These are phyloP conservation scores for Botryotinia convoluta DNA, from an alignment of 2,329 filamentous ascomycete genomes.

Conservation along the genomic window DNA sequence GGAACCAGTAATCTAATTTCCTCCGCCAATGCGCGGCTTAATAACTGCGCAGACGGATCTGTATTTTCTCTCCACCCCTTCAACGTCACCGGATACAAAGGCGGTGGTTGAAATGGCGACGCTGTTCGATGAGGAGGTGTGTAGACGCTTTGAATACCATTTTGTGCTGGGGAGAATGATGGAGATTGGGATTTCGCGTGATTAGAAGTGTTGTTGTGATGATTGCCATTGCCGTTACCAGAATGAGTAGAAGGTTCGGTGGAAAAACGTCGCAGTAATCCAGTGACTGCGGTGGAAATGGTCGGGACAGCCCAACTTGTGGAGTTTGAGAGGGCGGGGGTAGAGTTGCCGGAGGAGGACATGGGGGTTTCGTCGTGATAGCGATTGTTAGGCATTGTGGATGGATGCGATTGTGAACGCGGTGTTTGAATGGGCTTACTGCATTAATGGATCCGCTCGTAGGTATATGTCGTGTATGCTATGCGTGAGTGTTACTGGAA, in stretches of 20 bases:
- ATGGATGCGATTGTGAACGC: background rate
- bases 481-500: background rate
- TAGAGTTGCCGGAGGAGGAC: slow-evolving; percentile 27
- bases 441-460: background rate
- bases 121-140: slow-evolving; percentile 51
- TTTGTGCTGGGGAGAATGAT: slow-evolving; percentile 7
- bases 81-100: slow-evolving; percentile 76
- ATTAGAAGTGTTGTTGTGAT: slow-evolving; percentile 27
- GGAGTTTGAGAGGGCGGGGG: slow-evolving; percentile 44
- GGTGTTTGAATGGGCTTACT: background rate
- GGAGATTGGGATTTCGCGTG: slow-evolving; percentile 19
- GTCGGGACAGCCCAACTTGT: slow-evolving; percentile 43
- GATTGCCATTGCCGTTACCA: slow-evolving; percentile 20
- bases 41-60: slow-evolving; percentile 57
- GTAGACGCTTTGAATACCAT: slow-evolving; percentile 33
- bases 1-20: slow-evolving; percentile 90
- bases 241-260: slow-evolving; percentile 42
- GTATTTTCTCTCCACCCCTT: slow-evolving; percentile 63
- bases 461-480: too few relatives aligned
- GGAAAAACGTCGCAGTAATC: slow-evolving; percentile 66
- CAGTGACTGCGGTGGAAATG: slow-evolving; percentile 54
- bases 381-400: slow-evolving; percentile 11
- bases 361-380: slow-evolving; percentile 25
- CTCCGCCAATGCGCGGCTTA: slow-evolving; percentile 75
- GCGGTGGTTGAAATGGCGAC: slow-evolving; percentile 83